Percentiles rank a stretch among this genome's conserved stretches.
Conservation (phyloP, 1,284 basidiomycete species). For the Testicularia cyperi region DNA sequence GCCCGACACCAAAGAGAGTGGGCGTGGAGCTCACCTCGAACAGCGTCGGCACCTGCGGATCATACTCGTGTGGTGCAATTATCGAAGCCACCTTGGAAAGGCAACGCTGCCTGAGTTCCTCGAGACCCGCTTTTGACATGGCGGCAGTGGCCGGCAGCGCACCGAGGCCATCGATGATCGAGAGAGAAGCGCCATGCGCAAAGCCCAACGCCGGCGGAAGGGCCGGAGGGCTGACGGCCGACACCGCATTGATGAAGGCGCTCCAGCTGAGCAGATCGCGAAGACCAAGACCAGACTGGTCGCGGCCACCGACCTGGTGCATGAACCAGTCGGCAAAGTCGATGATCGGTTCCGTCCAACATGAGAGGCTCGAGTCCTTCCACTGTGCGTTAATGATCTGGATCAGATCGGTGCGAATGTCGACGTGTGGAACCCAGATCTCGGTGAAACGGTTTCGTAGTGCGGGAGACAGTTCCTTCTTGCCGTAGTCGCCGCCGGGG, state of each 20-base stretch:
- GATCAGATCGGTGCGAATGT: slow-evolving; percentile 73
- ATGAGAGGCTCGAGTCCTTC: slow-evolving; percentile 66
- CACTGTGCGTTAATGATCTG: slow-evolving; percentile 78
- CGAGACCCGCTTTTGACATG: slow-evolving; percentile 64
- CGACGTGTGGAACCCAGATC: slow-evolving; percentile 93
- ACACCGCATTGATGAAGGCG: slow-evolving; percentile 75
- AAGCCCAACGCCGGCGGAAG: slow-evolving; percentile 52
- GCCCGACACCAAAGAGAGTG: slow-evolving; percentile 69
- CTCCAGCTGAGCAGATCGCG: slow-evolving; percentile 95
- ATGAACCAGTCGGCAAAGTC: slow-evolving; percentile 83
- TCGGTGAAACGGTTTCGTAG: slow-evolving; percentile 97
- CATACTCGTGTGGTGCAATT: slow-evolving; percentile 27
- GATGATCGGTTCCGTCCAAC: slow-evolving; percentile 71
- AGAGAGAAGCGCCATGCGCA: slow-evolving; percentile 61
- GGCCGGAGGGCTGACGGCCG: slow-evolving; percentile 39
- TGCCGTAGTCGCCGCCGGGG: slow-evolving; percentile 97
- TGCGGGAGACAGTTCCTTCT: slow-evolving; percentile 96
- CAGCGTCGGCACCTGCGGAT: slow-evolving; percentile 61
- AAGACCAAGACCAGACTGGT: slow-evolving; percentile 64
- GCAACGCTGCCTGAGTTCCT: slow-evolving; percentile 70
- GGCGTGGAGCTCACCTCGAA: slow-evolving; percentile 55
- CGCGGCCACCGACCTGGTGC: slow-evolving; percentile 68
- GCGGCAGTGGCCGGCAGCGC: slow-evolving; percentile 55
- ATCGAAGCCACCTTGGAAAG: slow-evolving; percentile 61
- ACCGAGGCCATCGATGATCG: slow-evolving; percentile 61